A percentile compares a stretch with the other conserved stretches of the same genome.
Conservation (phyloP, 169 alveolate genomes). For the Plasmodium gonderi region DNA sequence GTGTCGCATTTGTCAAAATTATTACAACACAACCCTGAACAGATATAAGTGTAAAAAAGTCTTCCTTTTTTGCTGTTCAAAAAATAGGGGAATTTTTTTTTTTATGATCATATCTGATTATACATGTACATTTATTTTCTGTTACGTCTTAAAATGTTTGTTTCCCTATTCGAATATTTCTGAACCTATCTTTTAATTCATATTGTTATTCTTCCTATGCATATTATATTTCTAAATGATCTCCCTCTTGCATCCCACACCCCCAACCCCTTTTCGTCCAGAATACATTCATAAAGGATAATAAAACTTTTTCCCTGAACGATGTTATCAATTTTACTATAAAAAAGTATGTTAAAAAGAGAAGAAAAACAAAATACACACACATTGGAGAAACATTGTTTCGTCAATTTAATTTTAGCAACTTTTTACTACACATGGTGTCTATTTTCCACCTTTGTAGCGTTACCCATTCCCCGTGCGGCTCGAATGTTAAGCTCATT, state of each 20-base stretch:
- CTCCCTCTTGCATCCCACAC: background rate
- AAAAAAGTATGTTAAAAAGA: background rate
- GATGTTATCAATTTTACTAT: constrained; percentile 38
- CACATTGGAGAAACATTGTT: background rate
- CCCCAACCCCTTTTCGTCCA: background rate
- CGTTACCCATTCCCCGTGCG: background rate
- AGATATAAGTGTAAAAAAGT: too few relatives aligned
- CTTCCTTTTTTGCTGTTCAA: too few relatives aligned
- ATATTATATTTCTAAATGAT: background rate
- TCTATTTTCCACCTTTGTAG: background rate
- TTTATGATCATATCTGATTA: too few relatives aligned
- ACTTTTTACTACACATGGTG: background rate
- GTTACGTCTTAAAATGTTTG: too few relatives aligned
- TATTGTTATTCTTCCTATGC: background rate
- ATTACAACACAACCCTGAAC: too few relatives aligned
- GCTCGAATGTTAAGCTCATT: constrained; percentile 36
- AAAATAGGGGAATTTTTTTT: too few relatives aligned
- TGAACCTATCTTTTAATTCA: too few relatives aligned
- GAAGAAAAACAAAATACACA: background rate
- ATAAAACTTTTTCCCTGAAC: constrained; percentile 16
- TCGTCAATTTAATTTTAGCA: background rate
- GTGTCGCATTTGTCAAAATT: too few relatives aligned
- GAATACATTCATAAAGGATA: constrained; percentile 26
- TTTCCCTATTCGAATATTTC: too few relatives aligned
- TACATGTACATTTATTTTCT: too few relatives aligned